These are phyloP conservation scores for Lophiostoma macrostomum DNA, from an alignment of 495 filamentous ascomycete genomes.

Conservation along the genomic window DNA sequence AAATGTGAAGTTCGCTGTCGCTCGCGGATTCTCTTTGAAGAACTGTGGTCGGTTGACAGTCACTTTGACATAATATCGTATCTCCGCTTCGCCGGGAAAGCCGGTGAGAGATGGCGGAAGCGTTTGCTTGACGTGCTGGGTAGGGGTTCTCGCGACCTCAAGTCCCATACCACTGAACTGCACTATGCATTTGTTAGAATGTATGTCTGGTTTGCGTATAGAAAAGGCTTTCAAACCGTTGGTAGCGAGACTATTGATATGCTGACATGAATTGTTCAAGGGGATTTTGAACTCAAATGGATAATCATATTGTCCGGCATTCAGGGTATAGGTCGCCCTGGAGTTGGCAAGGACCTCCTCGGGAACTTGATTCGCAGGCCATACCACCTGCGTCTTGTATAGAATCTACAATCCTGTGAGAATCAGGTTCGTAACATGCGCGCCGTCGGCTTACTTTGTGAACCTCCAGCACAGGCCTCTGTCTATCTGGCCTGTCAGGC, in stretches of 20 bases:
- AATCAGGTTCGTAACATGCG: conserved; percentile 3
- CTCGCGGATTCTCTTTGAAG: conserved; percentile 80
- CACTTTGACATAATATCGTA: conserved; percentile 89
- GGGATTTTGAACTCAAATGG: conserved; percentile 89
- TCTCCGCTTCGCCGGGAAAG: conserved; percentile 78
- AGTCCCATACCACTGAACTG: conserved; percentile 55
- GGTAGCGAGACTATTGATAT: conserved; percentile 56
- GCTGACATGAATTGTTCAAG: conserved; percentile 82
- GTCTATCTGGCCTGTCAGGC: conserved; percentile 51
- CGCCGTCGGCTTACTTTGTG: conserved; percentile 60
- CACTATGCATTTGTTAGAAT: too few relatives aligned
- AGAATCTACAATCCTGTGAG: conserved; percentile 55
- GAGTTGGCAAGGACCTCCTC: conserved; percentile 39
- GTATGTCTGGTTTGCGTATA: too few relatives aligned
- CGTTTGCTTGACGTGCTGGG: conserved; percentile 74
- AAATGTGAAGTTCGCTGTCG: conserved; percentile 69
- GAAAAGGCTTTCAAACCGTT: too few relatives aligned
- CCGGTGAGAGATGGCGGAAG: conserved; percentile 83
- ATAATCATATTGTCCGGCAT: conserved; percentile 78
- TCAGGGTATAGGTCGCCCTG: conserved; percentile 58
- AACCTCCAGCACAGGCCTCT: conserved; percentile 64
- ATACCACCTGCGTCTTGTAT: conserved; percentile 63
- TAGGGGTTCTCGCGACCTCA: conserved; percentile 52
- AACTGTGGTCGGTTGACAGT: conserved; percentile 79
- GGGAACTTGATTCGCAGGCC: conserved; percentile 56